Evolutionary conservation across 345 rosid species (phyloP), one percentile per base, ranked within the genome.

Genomic region (Hypericum androsaemum): DNA sequence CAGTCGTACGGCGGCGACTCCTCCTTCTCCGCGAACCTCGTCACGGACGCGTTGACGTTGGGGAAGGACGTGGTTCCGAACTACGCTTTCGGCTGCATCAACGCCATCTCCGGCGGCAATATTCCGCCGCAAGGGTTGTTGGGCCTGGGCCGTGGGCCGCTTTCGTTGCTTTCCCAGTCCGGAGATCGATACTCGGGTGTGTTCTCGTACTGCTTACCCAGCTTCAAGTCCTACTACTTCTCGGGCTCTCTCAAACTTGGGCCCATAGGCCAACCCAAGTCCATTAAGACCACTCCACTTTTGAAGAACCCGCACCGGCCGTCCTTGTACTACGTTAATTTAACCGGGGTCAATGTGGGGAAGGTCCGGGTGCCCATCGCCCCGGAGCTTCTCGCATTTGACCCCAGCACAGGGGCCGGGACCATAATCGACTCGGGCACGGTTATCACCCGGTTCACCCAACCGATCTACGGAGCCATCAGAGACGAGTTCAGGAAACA

Each of bases 361-460:
- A 64, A 72, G 41, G 73, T 72, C 37, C 56, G 0, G 0, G 80
- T 83, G 0, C 86, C 81, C 22, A 39, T 83, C 28, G 69, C 68
- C 56, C 69, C 68, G 5, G 71, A 59, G 12, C 69, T 39, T 16
- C 68, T 83, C 12, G 10, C 70, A 5, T 80, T 89, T 50, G 62
- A 86, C 83, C 73, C 89, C 0, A 70, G 7, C 39, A 69, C 95
- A 0, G 95, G 95, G 2, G 80, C 89, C 0, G 94, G 95, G 6
- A 89, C 97, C 17, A 75, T 85, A 39, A 71, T 89, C 3, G 97
- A 89, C 38, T 89, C 95, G 16, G 97, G 97, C 2, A 83, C 94
- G 0, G 95, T 86, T 0, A 84, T 89, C 44, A 89, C 97, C 68
- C 84, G 95, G 39, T 86, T 89, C 35, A 56, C 60, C 8, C 69